These are phyloP conservation scores for Ascochyta clinopodiicola DNA, from an alignment of 2,329 filamentous ascomycete genomes.

Conservation along the genomic window DNA sequence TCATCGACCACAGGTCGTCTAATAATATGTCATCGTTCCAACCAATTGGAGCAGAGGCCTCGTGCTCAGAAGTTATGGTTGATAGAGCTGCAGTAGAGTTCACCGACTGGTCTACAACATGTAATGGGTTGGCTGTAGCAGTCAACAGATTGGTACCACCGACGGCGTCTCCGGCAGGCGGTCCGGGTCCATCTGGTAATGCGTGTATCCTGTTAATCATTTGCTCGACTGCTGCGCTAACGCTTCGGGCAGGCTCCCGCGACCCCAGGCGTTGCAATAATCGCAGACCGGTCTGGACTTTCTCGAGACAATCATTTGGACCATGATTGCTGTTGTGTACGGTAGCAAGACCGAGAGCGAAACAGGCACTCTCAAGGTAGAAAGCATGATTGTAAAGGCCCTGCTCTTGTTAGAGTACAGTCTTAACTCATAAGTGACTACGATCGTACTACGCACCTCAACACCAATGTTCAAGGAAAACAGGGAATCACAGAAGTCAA, in stretches of 20 bases:
- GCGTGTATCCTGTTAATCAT: conserved; percentile 5
- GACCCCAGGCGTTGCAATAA: conserved; percentile 3
- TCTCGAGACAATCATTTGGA: not conserved
- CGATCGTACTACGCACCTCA: not conserved
- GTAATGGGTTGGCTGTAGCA: not conserved
- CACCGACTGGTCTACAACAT: not conserved
- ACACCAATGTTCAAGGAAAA: conserved; percentile 6
- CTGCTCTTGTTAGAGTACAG: not conserved
- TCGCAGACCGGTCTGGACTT: not conserved
- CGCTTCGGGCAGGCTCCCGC: conserved; percentile 6
- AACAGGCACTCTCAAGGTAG: conserved; percentile 13
- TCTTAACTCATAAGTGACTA: not conserved
- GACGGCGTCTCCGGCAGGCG: not conserved
- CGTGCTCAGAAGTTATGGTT: not conserved
- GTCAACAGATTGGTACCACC: not conserved
- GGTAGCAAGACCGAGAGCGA: conserved; percentile 9
- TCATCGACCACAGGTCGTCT: conserved; percentile 14
- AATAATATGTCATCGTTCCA: conserved; percentile 2
- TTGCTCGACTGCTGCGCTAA: conserved; percentile 7
- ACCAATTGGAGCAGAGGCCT: not conserved
- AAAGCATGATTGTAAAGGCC: conserved; percentile 9
- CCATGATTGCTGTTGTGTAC: not conserved
- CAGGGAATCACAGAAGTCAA: conserved; percentile 5
- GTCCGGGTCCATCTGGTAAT: not conserved
- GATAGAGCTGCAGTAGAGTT: not conserved